Base-by-base conservation (phyloP, 2,329 filamentous ascomycete genomes). In the Ophiocordyceps australis region DNA sequence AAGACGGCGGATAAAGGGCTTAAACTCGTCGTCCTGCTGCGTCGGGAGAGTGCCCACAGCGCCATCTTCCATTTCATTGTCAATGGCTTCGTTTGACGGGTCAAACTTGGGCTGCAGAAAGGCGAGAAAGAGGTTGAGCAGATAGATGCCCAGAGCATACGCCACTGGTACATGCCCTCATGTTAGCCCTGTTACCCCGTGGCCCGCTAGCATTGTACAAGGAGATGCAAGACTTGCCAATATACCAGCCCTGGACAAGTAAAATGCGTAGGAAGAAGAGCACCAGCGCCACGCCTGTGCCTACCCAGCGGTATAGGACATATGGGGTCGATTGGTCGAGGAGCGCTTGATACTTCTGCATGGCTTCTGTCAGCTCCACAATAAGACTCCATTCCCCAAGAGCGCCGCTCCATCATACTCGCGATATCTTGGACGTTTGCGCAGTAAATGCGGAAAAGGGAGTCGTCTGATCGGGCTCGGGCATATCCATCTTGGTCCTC, bases 81-180 rank as follows among this genome's bases (percentile, higher is more conserved):
- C 89, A 49, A 83, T 63, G 25, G 65, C 64, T 47, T 93, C 86
- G 47, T 89, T 81, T 36, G 83, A 92, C 29, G 89, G 89, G 59
- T 98, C 89, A 62, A 98, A 95, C 62, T 98, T 98, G 41, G 89
- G 89, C 46, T 86, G 81, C 28, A 98, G 67, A 63, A 98, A 98
- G 40, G 89, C 89, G 49, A 98, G 81, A 68, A 98, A 98, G 32
- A 98, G 74, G 59, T 98, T 98, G 33, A 98, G 74, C 24, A 98
- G 79, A 62, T 98, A 98, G 55, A 98, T 98, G 40, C 86, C 89
- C 29, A 98, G 74, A 20, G 86, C 89, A 55, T 98, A 98, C 39
- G 85, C 86, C 42, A 98, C 89, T 92, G 39, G 22, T n/a, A n/a
- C n/a, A n/a, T n/a, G n/a, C n/a, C n/a, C n/a, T n/a, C n/a, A n/a